Base-by-base conservation (phyloP, 2,329 filamentous ascomycete species). In the Trichoderma pleuroti region DNA sequence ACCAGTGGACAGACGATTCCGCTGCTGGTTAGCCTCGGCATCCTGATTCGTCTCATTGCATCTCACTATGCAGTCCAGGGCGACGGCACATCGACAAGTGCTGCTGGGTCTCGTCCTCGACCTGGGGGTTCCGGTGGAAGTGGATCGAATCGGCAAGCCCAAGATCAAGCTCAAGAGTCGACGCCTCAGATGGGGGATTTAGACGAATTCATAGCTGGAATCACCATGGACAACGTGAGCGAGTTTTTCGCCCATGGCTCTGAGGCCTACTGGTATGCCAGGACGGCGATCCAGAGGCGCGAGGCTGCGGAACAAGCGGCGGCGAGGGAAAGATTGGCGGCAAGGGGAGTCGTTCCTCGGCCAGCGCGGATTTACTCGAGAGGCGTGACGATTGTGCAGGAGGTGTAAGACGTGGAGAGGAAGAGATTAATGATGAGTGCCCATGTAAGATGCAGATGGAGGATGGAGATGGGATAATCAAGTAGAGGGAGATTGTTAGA, bases 1-100 rank as follows among this genome's bases (percentile, higher is more conserved):
- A 76, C 78, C 0, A 68, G 75, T 1, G 76, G 76, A 0, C 80
- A 82, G 65, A 64, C 77, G 5, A 73, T 81, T 3, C 79, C 80
- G 0, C 74, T 81, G 5, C 68, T 81, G 18, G 52, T 81, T 42
- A 78, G 76, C 10, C 39, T 75, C 2, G 79, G 78, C 2, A 69
- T 79, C 32, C 64, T 80, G 4, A 57, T 79, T 1, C 74, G 77
- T 10, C 71, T 74, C 0, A 72, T 77, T 57, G 74, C 76, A 26
- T 34, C 76, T 4, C 77, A 78, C 65, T 72, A 72, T 32, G 65
- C 32, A 61, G 65, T 59, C 42, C 28, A n/a, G 12, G 49, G 8
- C 6, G 72, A 66, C 11, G 65, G 60, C 14, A 66, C 42, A 12
- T 49, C 54, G n/a, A 18, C 52, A 21, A 66, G 24, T 46, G 36